Evolutionary conservation across 2,329 filamentous ascomycete genomes (phyloP).

Genomic region (Bipolaris sorokiniana): DNA sequence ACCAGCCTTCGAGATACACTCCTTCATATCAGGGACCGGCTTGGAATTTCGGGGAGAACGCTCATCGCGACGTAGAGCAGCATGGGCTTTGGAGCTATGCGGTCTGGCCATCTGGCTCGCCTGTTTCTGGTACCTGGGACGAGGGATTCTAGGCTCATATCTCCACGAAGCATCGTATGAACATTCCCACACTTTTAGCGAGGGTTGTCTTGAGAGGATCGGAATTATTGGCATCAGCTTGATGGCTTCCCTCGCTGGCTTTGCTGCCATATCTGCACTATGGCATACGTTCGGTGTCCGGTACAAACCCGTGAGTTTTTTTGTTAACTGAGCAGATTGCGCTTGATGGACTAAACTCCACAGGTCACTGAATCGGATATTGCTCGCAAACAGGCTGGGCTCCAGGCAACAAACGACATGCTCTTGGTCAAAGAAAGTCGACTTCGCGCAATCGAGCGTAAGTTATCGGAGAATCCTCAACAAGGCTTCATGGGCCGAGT

Average conservation of each 20-base stretch:
- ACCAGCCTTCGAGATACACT: slow-evolving; percentile 79
- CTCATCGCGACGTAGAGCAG: slow-evolving; percentile 63
- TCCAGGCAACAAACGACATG: slow-evolving; percentile 82
- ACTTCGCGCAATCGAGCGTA: slow-evolving; percentile 72
- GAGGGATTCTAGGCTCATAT: slow-evolving; percentile 63
- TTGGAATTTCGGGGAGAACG: slow-evolving; percentile 67
- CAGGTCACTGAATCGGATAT: slow-evolving; percentile 74
- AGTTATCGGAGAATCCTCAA: slow-evolving; percentile 57
- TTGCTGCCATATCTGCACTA: slow-evolving; percentile 83
- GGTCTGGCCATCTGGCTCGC: slow-evolving; percentile 73
- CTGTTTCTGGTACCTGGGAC: slow-evolving; percentile 77
- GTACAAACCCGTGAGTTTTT: slow-evolving; percentile 58
- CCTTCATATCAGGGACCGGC: slow-evolving; percentile 62
- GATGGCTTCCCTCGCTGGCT: slow-evolving; percentile 88
- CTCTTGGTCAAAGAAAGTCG: slow-evolving; percentile 75
- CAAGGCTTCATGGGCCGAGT: slow-evolving; percentile 75
- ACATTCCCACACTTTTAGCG: slow-evolving; percentile 56
- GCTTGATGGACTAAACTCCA: slow-evolving; percentile 19
- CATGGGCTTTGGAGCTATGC: slow-evolving; percentile 68
- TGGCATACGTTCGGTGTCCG: slow-evolving; percentile 81
- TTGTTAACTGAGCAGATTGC: not conserved
- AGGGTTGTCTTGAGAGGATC: slow-evolving; percentile 68
- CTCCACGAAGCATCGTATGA: slow-evolving; percentile 54
- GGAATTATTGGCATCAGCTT: slow-evolving; percentile 84
- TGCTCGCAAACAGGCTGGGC: slow-evolving; percentile 75